These are phyloP conservation scores for Funneliformis caledonium DNA, from an alignment of 371 early-diverging fungal species.

Conservation along the genomic window DNA sequence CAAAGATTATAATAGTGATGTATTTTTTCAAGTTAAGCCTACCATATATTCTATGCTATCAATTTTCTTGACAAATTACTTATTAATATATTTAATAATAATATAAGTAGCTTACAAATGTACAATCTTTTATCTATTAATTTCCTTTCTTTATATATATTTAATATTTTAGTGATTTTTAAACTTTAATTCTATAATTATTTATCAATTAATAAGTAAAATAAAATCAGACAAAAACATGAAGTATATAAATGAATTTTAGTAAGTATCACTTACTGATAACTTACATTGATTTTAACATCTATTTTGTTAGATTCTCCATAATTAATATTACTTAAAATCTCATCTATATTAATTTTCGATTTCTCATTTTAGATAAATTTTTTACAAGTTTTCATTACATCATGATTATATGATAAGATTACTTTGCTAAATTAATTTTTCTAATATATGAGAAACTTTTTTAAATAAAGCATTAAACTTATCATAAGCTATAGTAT, in stretches of 20 bases:
- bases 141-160: no score
- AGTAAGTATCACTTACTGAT: neutral
- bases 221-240: neutral
- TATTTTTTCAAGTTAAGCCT: neutral
- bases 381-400: no score
- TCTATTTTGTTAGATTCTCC: neutral
- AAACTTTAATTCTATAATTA: conserved; percentile 1
- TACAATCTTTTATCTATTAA: neutral
- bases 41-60: neutral
- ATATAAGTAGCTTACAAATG: no score
- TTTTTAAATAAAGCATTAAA: no score
- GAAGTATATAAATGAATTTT: neutral
- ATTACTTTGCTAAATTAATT: no score
- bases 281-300: neutral
- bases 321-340: neutral
- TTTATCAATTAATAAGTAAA: conserved; percentile 1
- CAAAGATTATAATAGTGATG: neutral
- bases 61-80: no score
- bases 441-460: no score
- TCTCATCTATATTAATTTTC: no score
- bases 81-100: no score
- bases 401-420: neutral
- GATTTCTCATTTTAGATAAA: no score
- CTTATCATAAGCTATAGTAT: no score
- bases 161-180: neutral